These are phyloP conservation scores for Arthrobotrys musiformis DNA, from an alignment of 2,329 filamentous ascomycete genomes.

Conservation along the genomic window DNA sequence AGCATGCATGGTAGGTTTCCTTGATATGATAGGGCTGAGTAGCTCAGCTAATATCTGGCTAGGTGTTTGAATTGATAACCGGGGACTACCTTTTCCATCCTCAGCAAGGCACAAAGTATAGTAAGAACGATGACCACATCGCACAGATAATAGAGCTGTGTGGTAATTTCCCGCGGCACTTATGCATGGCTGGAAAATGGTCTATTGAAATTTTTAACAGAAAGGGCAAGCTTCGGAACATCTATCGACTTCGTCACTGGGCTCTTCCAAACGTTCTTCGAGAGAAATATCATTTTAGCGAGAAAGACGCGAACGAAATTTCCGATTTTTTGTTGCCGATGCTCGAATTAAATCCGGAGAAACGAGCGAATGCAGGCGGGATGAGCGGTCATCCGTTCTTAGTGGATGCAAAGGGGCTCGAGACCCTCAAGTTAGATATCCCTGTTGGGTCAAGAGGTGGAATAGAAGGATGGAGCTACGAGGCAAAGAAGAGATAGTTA, in stretches of 20 bases:
- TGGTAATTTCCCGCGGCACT: slow-evolving; percentile 88
- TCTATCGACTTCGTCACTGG: slow-evolving; percentile 96
- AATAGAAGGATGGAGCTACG: slow-evolving; percentile 91
- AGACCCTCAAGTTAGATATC: slow-evolving; percentile 77
- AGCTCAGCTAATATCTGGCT: slow-evolving; percentile 21
- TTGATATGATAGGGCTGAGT: not conserved
- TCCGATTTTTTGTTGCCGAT: slow-evolving; percentile 89
- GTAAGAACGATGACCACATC: slow-evolving; percentile 99
- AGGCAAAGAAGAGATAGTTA: slow-evolving; percentile 74
- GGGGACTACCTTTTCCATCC: slow-evolving; percentile 99
- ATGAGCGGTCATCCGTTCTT: slow-evolving; percentile 90
- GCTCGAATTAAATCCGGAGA: slow-evolving; percentile 87
- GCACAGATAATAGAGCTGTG: slow-evolving; percentile 98
- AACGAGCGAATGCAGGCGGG: slow-evolving; percentile 91
- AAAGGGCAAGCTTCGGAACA: slow-evolving; percentile 96
- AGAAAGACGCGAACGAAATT: slow-evolving; percentile 81
- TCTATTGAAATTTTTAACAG: slow-evolving; percentile 98
- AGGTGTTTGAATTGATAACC: slow-evolving; percentile 98
- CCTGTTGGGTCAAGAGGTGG: slow-evolving; percentile 83
- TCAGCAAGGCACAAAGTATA: slow-evolving; percentile 97
- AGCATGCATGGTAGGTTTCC: slow-evolving; percentile 84
- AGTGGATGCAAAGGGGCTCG: slow-evolving; percentile 88
- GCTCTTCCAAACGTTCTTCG: slow-evolving; percentile 89
- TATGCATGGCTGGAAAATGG: slow-evolving; percentile 95
- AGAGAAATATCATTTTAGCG: slow-evolving; percentile 95